phyloP scores from a whole-genome alignment of 106 monocot genomes.

The Allium sativum region DNA sequence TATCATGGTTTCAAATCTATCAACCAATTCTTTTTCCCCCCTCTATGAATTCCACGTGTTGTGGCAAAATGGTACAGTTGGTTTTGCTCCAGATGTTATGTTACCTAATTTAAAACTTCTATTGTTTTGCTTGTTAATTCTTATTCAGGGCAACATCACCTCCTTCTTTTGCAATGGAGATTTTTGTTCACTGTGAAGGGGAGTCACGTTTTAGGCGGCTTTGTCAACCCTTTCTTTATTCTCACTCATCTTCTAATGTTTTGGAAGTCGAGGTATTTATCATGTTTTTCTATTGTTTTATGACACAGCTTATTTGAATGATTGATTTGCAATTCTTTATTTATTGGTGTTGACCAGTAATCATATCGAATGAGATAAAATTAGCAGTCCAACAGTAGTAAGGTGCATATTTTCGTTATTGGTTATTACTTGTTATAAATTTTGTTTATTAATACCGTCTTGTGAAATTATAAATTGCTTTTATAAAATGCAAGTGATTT shows the following conservation, averaged over 20 bases:
- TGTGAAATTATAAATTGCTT: too few relatives aligned
- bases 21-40: too few relatives aligned
- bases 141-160: constrained; percentile 76
- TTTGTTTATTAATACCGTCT: too few relatives aligned
- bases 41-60: too few relatives aligned
- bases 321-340: neutral
- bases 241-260: constrained; percentile 91
- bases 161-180: constrained; percentile 95
- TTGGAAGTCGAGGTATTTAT: constrained; percentile 84
- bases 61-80: too few relatives aligned
- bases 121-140: constrained; percentile 5
- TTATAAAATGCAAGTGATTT: too few relatives aligned
- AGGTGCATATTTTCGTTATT: too few relatives aligned
- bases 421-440: too few relatives aligned
- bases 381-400: too few relatives aligned
- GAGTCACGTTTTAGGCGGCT: constrained; percentile 96
- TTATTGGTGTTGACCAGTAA: too few relatives aligned
- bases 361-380: too few relatives aligned
- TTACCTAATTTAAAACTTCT: constrained; percentile 1
- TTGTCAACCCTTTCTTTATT: constrained; percentile 94
- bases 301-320: neutral
- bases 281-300: constrained; percentile 3
- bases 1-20: too few relatives aligned
- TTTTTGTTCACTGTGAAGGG: constrained; percentile 99
- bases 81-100: neutral